Base-by-base conservation (phyloP, 305 asterid species). In the Fraxinus nigra region DNA sequence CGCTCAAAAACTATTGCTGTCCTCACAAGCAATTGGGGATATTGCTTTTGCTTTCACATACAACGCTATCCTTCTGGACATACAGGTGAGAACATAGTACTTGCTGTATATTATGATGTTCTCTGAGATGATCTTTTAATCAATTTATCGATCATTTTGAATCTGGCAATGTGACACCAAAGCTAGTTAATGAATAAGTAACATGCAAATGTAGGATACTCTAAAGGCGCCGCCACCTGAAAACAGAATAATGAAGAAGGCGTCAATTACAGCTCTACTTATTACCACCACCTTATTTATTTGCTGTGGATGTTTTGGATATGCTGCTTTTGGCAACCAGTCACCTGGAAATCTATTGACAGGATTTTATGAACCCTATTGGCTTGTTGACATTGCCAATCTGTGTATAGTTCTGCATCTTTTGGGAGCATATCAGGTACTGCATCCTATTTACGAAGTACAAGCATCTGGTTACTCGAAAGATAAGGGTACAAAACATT, bases 301-400 rank as follows among this genome's bases (percentile, higher is more conserved):
- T n/a, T 85, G 90, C 80, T 89, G 91, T 13, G 90, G 82, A 80
- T 83, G 90, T 43, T 87, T 89, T 10, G 90, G 91, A 37, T 89
- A 87, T 33, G 91, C 91, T 5, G 91, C 91, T 10, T 89, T 89
- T 9, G 90, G 90, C 4, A 30, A 84, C 81, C 34, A 65, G 3
- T 84, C 91, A 0, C 91, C 90, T 2, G 90, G 90, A 16, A 89
- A 89, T 30, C 89, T 89, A 78, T 77, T 89, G 81, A 85, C 90
- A 0, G 87, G 90, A 16, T 87, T 87, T 54, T 89, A 87, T 43
- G 89, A 85, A 79, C 90, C 90, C 0, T 89, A 82, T 56, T 89
- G 91, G 90, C 89, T 89, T 0, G 88, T 89, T 1, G 89, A 87
- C 73, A 83, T 89, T 30, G 91, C 91, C 0, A 89, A 89, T 78